Conservation (phyloP, 805 yeast genomes). For the Candida piceae region DNA sequence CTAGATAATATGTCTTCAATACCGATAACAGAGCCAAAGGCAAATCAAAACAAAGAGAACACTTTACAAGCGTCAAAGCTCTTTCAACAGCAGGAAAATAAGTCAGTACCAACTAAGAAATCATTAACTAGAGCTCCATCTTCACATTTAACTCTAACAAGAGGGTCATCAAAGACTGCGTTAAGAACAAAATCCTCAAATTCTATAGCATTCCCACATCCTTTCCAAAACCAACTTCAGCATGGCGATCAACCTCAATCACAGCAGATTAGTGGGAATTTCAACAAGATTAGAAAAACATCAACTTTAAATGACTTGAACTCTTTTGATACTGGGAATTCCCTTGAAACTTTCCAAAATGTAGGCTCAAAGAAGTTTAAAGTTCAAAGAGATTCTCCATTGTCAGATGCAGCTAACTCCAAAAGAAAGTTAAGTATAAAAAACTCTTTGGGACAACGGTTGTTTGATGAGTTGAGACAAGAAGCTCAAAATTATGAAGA, state of each 20-base stretch:
- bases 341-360: too few relatives aligned
- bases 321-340: not conserved
- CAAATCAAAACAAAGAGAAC: slow-evolving; percentile 16
- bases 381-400: slow-evolving; percentile 30
- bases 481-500: slow-evolving; percentile 7
- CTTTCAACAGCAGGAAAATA: slow-evolving; percentile 9
- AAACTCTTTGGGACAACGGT: slow-evolving; percentile 1
- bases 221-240: slow-evolving; percentile 3
- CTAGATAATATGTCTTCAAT: slow-evolving; percentile 10
- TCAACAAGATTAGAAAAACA: slow-evolving; percentile 21
- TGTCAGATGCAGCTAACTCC: slow-evolving; percentile 10
- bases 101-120: slow-evolving; percentile 6
- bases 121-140: slow-evolving; percentile 11
- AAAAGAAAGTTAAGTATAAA: slow-evolving; percentile 15
- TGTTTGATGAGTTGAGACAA: slow-evolving; percentile 6
- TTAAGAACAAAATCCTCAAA: slow-evolving; percentile 24
- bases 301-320: slow-evolving; percentile 7
- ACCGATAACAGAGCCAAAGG: slow-evolving; percentile 5
- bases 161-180: slow-evolving; percentile 15
- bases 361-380: slow-evolving; percentile 26
- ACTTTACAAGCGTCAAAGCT: slow-evolving; percentile 8
- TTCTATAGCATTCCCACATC: slow-evolving; percentile 12
- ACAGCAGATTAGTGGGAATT: slow-evolving; percentile 7
- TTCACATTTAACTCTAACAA: slow-evolving; percentile 7
- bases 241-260: slow-evolving; percentile 2